Evolutionary conservation across 1,284 basidiomycete genomes (phyloP).

Genomic region (Cerioporus squamosus): DNA sequence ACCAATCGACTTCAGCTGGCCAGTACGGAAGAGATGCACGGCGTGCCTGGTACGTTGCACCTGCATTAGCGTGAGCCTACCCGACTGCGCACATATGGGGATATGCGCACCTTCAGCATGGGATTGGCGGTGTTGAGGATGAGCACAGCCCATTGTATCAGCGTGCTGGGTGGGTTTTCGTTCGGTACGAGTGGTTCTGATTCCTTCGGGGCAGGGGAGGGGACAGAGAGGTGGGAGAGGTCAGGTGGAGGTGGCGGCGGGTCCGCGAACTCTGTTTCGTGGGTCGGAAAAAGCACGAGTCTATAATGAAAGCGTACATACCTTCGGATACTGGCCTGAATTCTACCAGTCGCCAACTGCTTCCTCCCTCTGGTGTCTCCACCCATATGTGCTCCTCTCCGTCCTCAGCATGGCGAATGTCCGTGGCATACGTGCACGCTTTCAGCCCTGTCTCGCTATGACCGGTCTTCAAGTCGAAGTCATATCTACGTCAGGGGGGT

Average conservation of each 20-base stretch:
- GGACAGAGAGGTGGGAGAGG: conserved; percentile 30
- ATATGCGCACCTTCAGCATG: conserved; percentile 57
- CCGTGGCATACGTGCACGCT: conserved; percentile 79
- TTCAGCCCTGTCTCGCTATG: conserved; percentile 78
- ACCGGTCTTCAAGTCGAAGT: conserved; percentile 73
- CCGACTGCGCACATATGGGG: not conserved
- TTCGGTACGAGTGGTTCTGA: conserved; percentile 52
- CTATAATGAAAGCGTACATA: conserved; percentile 30
- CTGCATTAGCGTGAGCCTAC: conserved; percentile 34
- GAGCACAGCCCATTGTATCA: conserved; percentile 78
- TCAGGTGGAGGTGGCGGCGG: conserved; percentile 51
- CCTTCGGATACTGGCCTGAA: conserved; percentile 85
- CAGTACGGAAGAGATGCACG: conserved; percentile 71
- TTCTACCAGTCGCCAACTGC: conserved; percentile 74
- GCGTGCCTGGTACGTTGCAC: conserved; percentile 74
- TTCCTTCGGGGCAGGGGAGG: conserved; percentile 24
- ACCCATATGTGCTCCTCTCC: conserved; percentile 64
- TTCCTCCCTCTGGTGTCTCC: conserved; percentile 60
- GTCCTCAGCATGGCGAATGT: conserved; percentile 48
- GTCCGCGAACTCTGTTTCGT: conserved; percentile 67
- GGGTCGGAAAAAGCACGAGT: not conserved
- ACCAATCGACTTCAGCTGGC: conserved; percentile 69
- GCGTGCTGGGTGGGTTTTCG: conserved; percentile 56
- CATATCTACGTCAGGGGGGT: conserved; percentile 55
- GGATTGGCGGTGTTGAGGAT: conserved; percentile 77